Evolutionary conservation across 2,329 filamentous ascomycete species (phyloP), one percentile per base, ranked within the genome.

Genomic region (Aspergillus sp.): DNA sequence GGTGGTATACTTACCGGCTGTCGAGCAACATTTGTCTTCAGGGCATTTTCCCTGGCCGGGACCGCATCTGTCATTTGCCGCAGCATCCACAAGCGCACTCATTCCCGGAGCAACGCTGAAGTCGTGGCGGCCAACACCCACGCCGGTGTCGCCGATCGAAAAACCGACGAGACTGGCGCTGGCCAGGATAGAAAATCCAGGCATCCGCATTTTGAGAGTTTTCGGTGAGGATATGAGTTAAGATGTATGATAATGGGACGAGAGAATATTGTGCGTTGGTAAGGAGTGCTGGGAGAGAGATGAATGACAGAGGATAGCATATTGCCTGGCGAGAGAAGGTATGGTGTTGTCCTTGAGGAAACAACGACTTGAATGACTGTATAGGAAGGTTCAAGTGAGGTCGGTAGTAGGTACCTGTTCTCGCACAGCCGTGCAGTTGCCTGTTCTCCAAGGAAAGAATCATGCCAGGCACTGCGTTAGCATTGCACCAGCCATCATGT

Each of bases 21-120:
- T 40, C 11, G 60, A 63, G 42, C 61, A 64, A 42, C 61, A 64
- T 24, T 53, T 52, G 11, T 49, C 49, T 24, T 51, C 41, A 8
- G 49, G 38, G 32, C 61, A 64, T 20, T 45, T 48, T 4, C 58
- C 58, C 29, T 46, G 43, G 14, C 47, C 43, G 13, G 50, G 49
- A 15, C 61, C 61, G 36, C 61, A 64, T 30, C 49, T 49, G 27
- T 44, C 44, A n/a, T 48, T 42, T 7, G 38, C 33, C 22, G 37
- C 45, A 28, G 45, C 44, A 7, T 29, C 33, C 10, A 37, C 30
- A 17, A 49, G 29, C 26, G 32, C 25, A n/a, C n/a, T n/a, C n/a
- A n/a, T n/a, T n/a, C n/a, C n/a, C n/a, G n/a, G n/a, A n/a, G n/a
- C n/a, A n/a, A n/a, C n/a, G n/a, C n/a, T n/a, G n/a, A n/a, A n/a